Conservation (phyloP, 805 yeast genomes). For the Candida koratica region DNA sequence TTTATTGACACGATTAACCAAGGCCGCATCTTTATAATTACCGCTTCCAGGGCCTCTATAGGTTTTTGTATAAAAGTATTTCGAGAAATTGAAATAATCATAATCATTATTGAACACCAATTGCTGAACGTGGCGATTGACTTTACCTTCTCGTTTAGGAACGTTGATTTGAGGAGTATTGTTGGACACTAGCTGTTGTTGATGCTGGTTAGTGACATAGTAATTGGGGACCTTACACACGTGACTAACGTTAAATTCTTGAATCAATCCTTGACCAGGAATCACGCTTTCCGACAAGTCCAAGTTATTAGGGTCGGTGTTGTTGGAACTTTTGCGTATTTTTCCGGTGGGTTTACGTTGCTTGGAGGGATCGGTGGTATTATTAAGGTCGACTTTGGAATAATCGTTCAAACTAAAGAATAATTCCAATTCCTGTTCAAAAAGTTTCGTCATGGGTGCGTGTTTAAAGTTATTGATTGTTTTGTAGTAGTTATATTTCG, state of each 20-base stretch:
- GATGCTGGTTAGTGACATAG: conserved; percentile 31
- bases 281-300: conserved; percentile 37
- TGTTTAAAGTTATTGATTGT: conserved; percentile 13
- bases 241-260: conserved; percentile 38
- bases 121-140: conserved; percentile 34
- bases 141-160: conserved; percentile 17
- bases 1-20: conserved; percentile 37
- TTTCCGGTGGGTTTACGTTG: conserved; percentile 28
- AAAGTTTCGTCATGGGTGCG: conserved; percentile 24
- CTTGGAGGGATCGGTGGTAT: conserved; percentile 11
- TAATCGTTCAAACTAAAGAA: conserved; percentile 29
- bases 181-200: conserved; percentile 9
- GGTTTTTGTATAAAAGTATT: conserved; percentile 37
- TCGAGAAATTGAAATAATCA: conserved; percentile 32
- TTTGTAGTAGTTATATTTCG: conserved; percentile 37
- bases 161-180: conserved; percentile 5
- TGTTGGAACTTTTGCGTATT: conserved; percentile 27
- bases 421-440: conserved; percentile 33
- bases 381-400: conserved; percentile 15
- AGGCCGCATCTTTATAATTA: conserved; percentile 42
- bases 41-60: conserved; percentile 46
- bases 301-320: conserved; percentile 37
- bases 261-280: conserved; percentile 44
- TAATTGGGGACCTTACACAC: conserved; percentile 43
- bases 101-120: conserved; percentile 33